Evolutionary conservation across 352 stramenopile genomes (phyloP), one percentile per base, ranked within the genome.

Genomic region (Phytophthora citricola): DNA sequence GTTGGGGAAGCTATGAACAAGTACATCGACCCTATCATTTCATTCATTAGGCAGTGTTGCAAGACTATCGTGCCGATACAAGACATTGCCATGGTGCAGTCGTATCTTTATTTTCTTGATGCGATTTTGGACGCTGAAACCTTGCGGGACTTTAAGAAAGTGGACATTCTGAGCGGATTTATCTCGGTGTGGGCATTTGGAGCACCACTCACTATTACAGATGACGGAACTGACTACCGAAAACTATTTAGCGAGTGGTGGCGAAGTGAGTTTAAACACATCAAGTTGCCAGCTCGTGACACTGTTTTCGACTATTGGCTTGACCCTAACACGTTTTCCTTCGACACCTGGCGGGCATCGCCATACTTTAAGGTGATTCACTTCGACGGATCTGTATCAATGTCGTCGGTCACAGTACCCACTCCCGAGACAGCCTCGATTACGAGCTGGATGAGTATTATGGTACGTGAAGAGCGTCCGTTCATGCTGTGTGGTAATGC

Each of bases 291-390:
- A n/a, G 85, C 80, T 27, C 88, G 87, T 41, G 87, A 98, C 53
- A 98, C 94, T 0, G 90, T 99, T 1, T 99, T 99, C 54, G 96
- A 99, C 73, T 99, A 99, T 69, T 99, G 91, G 84, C 79, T 98
- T 22, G 95, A 99, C 53, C 87, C 92, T 0, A 89, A 79, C 22
- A 90, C 87, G 2, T 75, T 97, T 44, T 67, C 70, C 5, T 98
- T 98, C 63, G 95, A 99, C 40, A 89, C 87, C 15, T 99, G 96
- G 96, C 89, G 89, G 12, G 91, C 95, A n/a, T 97, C 88, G 2
- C 92, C 93, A 4, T 97, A 91, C 57, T 98, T 98, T 66, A 89
- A 87, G 51, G 68, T 58, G 3, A 89, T 95, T 1, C 78, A 89
- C 24, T 95, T 88, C 48, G 85, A 95, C 40, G 83, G 83, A 7